Conservation (phyloP, 495 filamentous ascomycete species). For the Penicillium tannophilum region DNA sequence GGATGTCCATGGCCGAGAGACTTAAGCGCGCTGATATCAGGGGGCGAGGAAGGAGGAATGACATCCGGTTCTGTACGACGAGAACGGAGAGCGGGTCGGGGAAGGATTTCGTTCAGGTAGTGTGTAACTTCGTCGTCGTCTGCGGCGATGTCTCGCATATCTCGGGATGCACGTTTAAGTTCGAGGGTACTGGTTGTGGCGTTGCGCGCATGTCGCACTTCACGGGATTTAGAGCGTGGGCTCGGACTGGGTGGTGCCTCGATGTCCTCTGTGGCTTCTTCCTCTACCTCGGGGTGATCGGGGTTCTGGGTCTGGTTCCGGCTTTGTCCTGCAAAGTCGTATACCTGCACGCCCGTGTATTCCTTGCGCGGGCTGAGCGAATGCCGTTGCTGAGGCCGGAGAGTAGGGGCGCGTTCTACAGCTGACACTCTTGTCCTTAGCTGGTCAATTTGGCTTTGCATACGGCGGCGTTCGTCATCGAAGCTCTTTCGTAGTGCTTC, state of each 20-base stretch:
- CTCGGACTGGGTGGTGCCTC: slow-evolving; percentile 45
- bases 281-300: slow-evolving; percentile 23
- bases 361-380: slow-evolving; percentile 39
- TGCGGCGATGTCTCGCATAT: slow-evolving; percentile 22
- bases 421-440: slow-evolving; percentile 32
- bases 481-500: slow-evolving; percentile 37
- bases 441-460: slow-evolving; percentile 40
- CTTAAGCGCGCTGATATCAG: slow-evolving; percentile 29
- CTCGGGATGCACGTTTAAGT: slow-evolving; percentile 26
- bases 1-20: slow-evolving; percentile 23
- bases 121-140: slow-evolving; percentile 37
- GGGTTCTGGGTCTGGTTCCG: background rate
- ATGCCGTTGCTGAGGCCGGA: slow-evolving; percentile 26
- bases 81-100: slow-evolving; percentile 18
- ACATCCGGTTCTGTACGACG: slow-evolving; percentile 15
- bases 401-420: slow-evolving; percentile 31
- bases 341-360: slow-evolving; percentile 34
- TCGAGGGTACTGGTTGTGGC: slow-evolving; percentile 26
- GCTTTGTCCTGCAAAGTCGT: slow-evolving; percentile 34
- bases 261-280: slow-evolving; percentile 40
- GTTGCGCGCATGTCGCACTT: slow-evolving; percentile 23
- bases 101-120: slow-evolving; percentile 35
- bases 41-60: slow-evolving; percentile 38
- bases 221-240: slow-evolving; percentile 40
- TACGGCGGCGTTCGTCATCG: slow-evolving; percentile 37